Evolutionary conservation across 2,329 filamentous ascomycete genomes (phyloP).

Genomic region (Plenodomus lindquistii): DNA sequence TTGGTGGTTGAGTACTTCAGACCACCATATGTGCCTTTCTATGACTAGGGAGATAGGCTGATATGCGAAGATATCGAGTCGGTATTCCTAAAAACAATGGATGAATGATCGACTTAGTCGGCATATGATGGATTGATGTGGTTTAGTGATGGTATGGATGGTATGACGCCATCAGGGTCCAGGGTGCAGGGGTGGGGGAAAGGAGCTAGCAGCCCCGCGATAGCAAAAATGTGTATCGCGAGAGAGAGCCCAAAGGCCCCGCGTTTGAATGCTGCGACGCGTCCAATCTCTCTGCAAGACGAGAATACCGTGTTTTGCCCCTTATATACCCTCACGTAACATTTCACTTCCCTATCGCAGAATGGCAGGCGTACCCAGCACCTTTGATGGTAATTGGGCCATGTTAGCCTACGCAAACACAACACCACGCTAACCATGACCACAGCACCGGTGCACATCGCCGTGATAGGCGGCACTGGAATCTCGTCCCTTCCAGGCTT

Average conservation of each 20-base stretch:
- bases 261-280: constrained; percentile 23
- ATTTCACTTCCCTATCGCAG: constrained; percentile 34
- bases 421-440: background rate
- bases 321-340: constrained; percentile 7
- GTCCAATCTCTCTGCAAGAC: constrained; percentile 4
- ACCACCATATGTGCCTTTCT: no score
- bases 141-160: background rate
- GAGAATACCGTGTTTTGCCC: background rate
- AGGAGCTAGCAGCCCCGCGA: constrained; percentile 19
- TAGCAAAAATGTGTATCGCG: constrained; percentile 24
- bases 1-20: no score
- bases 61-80: no score
- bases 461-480: constrained; percentile 74
- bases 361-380: constrained; percentile 40
- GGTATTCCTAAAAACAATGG: no score
- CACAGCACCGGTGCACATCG: constrained; percentile 52
- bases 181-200: constrained; percentile 12
- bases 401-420: constrained; percentile 10
- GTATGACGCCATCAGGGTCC: constrained; percentile 28
- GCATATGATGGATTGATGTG: background rate
- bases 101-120: no score
- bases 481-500: constrained; percentile 86
- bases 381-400: constrained; percentile 30
- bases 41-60: no score
- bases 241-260: constrained; percentile 3